A percentile compares a stretch with the other conserved stretches of the same genome.
Evolutionary conservation across 2,329 filamentous ascomycete genomes (phyloP).

Genomic region (Periconia sp.): DNA sequence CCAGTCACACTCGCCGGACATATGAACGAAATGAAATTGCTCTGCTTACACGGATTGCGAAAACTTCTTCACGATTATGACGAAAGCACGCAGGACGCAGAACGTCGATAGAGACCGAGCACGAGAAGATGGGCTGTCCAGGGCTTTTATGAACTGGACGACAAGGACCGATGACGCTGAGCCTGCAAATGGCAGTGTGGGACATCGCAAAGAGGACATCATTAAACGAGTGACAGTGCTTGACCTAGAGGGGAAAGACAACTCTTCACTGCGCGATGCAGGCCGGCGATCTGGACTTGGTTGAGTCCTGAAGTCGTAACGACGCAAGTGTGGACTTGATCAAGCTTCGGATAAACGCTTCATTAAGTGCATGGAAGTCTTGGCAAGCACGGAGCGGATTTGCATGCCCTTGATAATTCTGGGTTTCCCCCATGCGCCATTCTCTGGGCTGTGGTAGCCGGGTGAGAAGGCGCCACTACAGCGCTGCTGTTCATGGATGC

Average conservation of each 20-base stretch:
- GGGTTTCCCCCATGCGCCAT: background rate
- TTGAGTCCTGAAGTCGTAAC: background rate
- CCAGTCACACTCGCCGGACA: too few species aligned
- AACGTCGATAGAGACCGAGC: background rate
- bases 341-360: background rate
- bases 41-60: too few species aligned
- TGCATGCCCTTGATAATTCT: background rate
- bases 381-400: background rate
- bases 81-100: background rate
- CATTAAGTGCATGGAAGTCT: background rate
- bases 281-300: conserved; percentile 1
- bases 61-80: too few species aligned
- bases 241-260: conserved; percentile 1
- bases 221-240: background rate
- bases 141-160: background rate
- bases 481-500: background rate
- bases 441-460: background rate
- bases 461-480: background rate
- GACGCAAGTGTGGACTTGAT: background rate
- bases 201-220: background rate
- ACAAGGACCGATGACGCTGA: background rate
- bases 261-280: conserved; percentile 1
- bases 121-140: background rate
- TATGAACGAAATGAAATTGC: too few species aligned
- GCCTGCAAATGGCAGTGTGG: background rate